Percentiles rank a stretch among this genome's conserved stretches.
Evolutionary conservation across 139 green algal genomes (phyloP).

Genomic region (Picochlorum sp.): DNA sequence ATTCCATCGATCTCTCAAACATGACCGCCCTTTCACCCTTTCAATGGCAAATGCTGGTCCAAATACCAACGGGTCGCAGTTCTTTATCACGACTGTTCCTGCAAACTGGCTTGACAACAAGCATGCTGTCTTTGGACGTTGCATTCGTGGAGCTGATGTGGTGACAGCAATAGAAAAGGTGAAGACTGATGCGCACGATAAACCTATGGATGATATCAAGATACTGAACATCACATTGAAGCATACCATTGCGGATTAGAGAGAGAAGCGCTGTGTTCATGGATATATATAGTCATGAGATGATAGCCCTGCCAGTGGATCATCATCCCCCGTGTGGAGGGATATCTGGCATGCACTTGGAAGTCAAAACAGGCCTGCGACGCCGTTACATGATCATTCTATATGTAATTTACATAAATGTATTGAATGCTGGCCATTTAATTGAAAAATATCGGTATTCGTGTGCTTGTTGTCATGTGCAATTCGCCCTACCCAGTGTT

Average conservation of each 20-base stretch:
- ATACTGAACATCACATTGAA: conserved; percentile 76
- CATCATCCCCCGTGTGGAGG: too few species aligned
- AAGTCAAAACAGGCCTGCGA: too few species aligned
- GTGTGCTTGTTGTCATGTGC: too few species aligned
- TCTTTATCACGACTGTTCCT: conserved; percentile 87
- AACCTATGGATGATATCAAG: conserved; percentile 87
- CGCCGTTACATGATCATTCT: too few species aligned
- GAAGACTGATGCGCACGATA: conserved; percentile 82
- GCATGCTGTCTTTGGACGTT: conserved; percentile 65
- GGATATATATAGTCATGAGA: too few species aligned
- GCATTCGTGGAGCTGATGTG: conserved; percentile 85
- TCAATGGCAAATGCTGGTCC: conserved; percentile 82
- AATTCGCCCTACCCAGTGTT: too few species aligned
- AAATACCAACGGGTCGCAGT: conserved; percentile 45
- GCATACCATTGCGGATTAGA: conserved; percentile 3
- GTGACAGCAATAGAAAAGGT: conserved; percentile 83
- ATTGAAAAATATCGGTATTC: too few species aligned
- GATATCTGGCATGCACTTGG: too few species aligned
- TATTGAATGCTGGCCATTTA: too few species aligned
- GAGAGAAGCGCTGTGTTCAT: too few species aligned
- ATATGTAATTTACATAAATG: too few species aligned
- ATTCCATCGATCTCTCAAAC: conserved; percentile 75
- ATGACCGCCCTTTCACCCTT: conserved; percentile 79
- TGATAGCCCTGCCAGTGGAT: too few species aligned
- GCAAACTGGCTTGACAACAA: conserved; percentile 75